Evolutionary conservation across 1,139 yeast genomes (phyloP).

Genomic region (Sugiyamaella neomexicana): DNA sequence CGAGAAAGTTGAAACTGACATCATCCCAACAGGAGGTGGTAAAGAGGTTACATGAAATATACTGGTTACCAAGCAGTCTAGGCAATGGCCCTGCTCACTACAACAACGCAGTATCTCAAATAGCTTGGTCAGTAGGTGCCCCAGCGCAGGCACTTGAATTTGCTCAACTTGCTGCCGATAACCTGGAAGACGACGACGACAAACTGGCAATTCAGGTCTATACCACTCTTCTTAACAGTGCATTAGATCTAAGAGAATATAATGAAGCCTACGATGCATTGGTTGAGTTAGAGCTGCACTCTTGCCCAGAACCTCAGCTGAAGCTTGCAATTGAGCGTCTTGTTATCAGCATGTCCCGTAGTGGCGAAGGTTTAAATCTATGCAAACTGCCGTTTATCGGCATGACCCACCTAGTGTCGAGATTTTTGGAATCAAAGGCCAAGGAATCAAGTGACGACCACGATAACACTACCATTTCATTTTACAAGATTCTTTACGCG

Average conservation of each 20-base stretch:
- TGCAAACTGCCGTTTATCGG: conserved; percentile 39
- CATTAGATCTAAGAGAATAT: conserved; percentile 25
- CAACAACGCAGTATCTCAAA: conserved; percentile 18
- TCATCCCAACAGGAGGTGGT: conserved; percentile 17
- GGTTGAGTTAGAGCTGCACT: conserved; percentile 28
- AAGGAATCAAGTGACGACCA: conserved; percentile 18
- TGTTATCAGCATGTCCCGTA: conserved; percentile 29
- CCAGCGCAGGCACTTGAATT: conserved; percentile 21
- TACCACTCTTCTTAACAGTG: conserved; percentile 2
- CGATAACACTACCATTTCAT: conserved; percentile 21
- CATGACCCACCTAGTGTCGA: conserved; percentile 30
- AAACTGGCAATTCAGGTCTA: conserved; percentile 5
- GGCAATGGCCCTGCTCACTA: conserved; percentile 23
- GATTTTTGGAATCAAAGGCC: conserved; percentile 25
- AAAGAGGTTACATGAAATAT: conserved; percentile 16
- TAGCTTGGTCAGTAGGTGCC: conserved; percentile 8
- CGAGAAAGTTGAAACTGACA: conserved; percentile 7
- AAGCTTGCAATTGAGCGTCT: conserved; percentile 25
- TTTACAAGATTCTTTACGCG: conserved; percentile 36
- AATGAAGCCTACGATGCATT: conserved; percentile 39
- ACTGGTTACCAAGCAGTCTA: conserved; percentile 19
- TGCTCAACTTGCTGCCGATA: conserved; percentile 21
- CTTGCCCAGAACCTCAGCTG: conserved; percentile 17
- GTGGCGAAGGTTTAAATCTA: conserved; percentile 30
- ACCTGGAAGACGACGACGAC: conserved; percentile 10